Evolutionary conservation across 352 stramenopile genomes (phyloP).

Genomic region (Phytophthora ohioensis): DNA sequence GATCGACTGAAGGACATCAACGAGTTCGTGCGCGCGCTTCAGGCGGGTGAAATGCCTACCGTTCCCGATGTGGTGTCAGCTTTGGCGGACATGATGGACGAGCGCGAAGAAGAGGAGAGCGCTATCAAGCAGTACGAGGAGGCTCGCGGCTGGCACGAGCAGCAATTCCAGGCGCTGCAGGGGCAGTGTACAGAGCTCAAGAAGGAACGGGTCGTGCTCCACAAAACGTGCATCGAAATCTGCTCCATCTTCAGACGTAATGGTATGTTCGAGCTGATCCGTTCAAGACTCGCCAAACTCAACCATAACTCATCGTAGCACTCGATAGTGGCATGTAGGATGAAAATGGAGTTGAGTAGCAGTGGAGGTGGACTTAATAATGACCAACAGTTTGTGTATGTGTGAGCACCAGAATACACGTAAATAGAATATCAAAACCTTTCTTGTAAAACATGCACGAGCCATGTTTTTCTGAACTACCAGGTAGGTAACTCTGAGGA

Average conservation of each 20-base stretch:
- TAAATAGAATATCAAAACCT: not conserved
- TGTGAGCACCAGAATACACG: not conserved
- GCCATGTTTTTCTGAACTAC: too few relatives aligned
- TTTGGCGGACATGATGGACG: conserved; percentile 37
- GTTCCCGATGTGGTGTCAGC: conserved; percentile 19
- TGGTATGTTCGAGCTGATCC: conserved; percentile 31
- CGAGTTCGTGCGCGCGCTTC: conserved; percentile 35
- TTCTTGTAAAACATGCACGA: not conserved
- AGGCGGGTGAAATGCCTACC: conserved; percentile 16
- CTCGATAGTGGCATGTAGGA: not conserved
- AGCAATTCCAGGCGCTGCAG: conserved; percentile 21
- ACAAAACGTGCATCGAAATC: conserved; percentile 38
- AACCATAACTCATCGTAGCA: not conserved
- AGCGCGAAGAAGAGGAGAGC: conserved; percentile 35
- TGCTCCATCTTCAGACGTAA: conserved; percentile 40
- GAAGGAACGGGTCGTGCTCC: conserved; percentile 30
- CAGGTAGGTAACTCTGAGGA: too few relatives aligned
- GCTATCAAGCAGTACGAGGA: conserved; percentile 30
- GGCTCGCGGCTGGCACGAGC: conserved; percentile 21
- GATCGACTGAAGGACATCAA: conserved; percentile 35
- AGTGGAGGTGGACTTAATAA: not conserved
- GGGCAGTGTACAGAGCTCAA: conserved; percentile 17
- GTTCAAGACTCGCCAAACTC: conserved; percentile 20
- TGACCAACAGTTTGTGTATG: not conserved
- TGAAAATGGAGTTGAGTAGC: conserved; percentile 7